These are phyloP conservation scores for Fulvia fulva DNA, from an alignment of 2,329 filamentous ascomycete species.

Conservation along the genomic window DNA sequence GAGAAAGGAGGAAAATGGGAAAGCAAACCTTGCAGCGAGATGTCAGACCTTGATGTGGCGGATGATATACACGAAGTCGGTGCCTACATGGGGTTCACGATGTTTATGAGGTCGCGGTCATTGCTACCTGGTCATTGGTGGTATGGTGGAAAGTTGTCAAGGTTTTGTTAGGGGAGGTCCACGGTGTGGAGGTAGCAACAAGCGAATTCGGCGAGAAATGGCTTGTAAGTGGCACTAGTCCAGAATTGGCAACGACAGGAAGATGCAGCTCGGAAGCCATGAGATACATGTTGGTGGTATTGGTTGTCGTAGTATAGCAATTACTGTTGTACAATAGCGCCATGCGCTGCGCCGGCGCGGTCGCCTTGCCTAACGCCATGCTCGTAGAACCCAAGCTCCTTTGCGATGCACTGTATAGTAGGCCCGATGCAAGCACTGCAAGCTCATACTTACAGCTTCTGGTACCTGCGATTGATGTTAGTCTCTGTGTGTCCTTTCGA, in stretches of 20 bases:
- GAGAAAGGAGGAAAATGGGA: neutral
- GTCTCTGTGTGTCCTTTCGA: neutral
- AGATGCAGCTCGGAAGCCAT: neutral
- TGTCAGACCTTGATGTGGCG: neutral
- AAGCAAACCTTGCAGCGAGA: neutral
- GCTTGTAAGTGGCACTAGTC: neutral
- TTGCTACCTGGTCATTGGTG: neutral
- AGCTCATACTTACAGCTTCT: slow-evolving; percentile 15
- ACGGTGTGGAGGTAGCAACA: neutral
- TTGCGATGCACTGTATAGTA: slow-evolving; percentile 1
- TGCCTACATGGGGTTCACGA: neutral
- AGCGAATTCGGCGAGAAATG: neutral
- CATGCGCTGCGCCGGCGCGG: neutral
- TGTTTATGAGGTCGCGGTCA: neutral
- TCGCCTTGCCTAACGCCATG: neutral
- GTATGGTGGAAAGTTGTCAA: neutral
- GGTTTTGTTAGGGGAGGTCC: neutral
- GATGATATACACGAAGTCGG: neutral
- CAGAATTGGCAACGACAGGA: neutral
- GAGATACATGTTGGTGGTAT: neutral
- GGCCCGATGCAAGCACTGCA: neutral
- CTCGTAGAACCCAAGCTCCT: neutral
- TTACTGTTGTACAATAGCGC: slow-evolving; percentile 1
- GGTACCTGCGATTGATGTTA: slow-evolving; percentile 11
- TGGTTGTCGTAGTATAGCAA: neutral